Evolutionary conservation across 2,329 filamentous ascomycete species (phyloP).

Genomic region (Beauveria varroae): DNA sequence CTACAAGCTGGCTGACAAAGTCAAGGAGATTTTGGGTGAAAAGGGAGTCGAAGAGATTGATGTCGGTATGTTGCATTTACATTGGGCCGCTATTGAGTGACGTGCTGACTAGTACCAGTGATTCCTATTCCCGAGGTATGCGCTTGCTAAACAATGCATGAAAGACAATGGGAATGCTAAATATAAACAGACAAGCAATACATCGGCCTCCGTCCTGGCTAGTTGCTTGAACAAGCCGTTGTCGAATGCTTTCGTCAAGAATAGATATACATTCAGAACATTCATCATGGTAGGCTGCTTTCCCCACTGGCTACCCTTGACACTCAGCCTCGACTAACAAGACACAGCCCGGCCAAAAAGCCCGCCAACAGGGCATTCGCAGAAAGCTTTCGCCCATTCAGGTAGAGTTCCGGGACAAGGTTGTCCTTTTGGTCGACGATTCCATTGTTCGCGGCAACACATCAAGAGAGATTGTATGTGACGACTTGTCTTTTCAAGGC

Average conservation of each 20-base stretch:
- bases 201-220: conserved; percentile 65
- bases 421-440: conserved; percentile 78
- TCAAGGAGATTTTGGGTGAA: conserved; percentile 59
- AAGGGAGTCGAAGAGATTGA: conserved; percentile 71
- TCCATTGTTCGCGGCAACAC: conserved; percentile 78
- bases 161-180: neutral
- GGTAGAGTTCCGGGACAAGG: conserved; percentile 70
- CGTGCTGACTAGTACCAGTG: conserved; percentile 31
- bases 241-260: conserved; percentile 76
- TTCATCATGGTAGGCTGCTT: conserved; percentile 45
- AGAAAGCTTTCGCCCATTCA: conserved; percentile 79
- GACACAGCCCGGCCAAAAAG: conserved; percentile 56
- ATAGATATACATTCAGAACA: conserved; percentile 56
- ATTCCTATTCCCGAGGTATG: conserved; percentile 58
- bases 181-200: conserved; percentile 62
- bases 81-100: conserved; percentile 11
- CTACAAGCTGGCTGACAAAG: conserved; percentile 65
- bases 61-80: conserved; percentile 30
- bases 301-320: neutral
- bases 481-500: neutral
- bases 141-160: neutral
- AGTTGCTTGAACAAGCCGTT: conserved; percentile 65
- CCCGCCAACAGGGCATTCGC: conserved; percentile 73
- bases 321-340: no score
- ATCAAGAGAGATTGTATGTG: conserved; percentile 37